Conservation (phyloP, 2,329 filamentous ascomycete species). For the Leptographium radiaticola region DNA sequence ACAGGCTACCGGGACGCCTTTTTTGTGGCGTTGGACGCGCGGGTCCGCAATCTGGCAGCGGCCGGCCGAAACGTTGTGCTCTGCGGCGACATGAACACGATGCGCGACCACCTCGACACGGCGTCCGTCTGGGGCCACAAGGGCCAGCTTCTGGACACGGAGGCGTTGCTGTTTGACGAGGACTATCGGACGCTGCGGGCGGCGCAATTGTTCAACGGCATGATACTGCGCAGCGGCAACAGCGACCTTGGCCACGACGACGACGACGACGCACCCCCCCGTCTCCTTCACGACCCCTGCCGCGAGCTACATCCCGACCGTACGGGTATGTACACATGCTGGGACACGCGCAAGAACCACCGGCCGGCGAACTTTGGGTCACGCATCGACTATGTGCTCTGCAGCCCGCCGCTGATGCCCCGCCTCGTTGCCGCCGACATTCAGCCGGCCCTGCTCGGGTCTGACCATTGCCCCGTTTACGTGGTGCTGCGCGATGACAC, state of each 20-base stretch:
- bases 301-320: slow-evolving; percentile 69
- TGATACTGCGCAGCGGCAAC: slow-evolving; percentile 52
- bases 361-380: slow-evolving; percentile 88
- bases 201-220: slow-evolving; percentile 70
- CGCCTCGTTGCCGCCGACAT: slow-evolving; percentile 74
- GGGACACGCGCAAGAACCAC: slow-evolving; percentile 92
- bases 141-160: slow-evolving; percentile 55
- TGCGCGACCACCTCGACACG: slow-evolving; percentile 56
- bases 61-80: slow-evolving; percentile 77
- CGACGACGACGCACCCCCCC: slow-evolving; percentile 14
- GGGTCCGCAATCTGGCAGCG: slow-evolving; percentile 69
- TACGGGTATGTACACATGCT: slow-evolving; percentile 90
- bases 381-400: slow-evolving; percentile 87
- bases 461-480: slow-evolving; percentile 92
- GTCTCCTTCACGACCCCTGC: slow-evolving; percentile 73
- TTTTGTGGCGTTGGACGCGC: slow-evolving; percentile 63
- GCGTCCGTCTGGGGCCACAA: slow-evolving; percentile 42
- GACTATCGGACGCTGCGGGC: slow-evolving; percentile 63
- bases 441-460: slow-evolving; percentile 86
- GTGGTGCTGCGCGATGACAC: slow-evolving; percentile 52
- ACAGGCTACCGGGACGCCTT: slow-evolving; percentile 75
- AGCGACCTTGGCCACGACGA: neutral
- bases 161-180: slow-evolving; percentile 46
- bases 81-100: slow-evolving; percentile 80
- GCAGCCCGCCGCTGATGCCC: slow-evolving; percentile 60